Evolutionary conservation across 2,329 filamentous ascomycete species (phyloP).

Genomic region (Bipolaris zeicola): DNA sequence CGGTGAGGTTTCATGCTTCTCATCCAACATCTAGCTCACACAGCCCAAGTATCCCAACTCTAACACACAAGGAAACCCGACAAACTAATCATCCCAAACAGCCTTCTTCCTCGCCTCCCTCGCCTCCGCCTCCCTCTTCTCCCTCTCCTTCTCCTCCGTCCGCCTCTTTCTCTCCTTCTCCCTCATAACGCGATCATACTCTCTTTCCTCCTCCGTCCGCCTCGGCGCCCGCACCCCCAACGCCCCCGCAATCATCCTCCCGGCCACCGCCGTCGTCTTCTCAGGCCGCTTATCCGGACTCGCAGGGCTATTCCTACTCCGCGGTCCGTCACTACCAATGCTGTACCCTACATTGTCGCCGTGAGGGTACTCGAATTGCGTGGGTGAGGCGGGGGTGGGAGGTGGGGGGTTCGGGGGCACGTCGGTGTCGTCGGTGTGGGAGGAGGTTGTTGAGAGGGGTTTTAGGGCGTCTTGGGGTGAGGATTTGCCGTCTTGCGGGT

Average conservation of each 20-base stretch:
- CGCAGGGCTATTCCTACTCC: conserved; percentile 31
- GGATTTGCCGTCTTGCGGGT: neutral
- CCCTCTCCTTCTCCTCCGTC: conserved; percentile 72
- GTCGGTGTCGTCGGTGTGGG: conserved; percentile 2
- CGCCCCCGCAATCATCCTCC: conserved; percentile 86
- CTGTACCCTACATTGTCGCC: conserved; percentile 28
- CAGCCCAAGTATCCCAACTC: too few relatives aligned
- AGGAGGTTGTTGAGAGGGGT: conserved; percentile 22
- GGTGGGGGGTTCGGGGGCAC: conserved; percentile 38
- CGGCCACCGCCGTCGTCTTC: conserved; percentile 91
- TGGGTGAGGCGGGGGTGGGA: conserved; percentile 45
- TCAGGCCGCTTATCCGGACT: conserved; percentile 65
- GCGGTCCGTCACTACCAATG: conserved; percentile 10
- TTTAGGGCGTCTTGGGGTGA: conserved; percentile 21
- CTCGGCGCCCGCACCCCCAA: conserved; percentile 80
- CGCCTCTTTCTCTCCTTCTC: conserved; percentile 82
- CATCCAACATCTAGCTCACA: too few relatives aligned
- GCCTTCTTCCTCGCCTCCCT: conserved; percentile 76
- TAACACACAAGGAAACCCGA: too few relatives aligned
- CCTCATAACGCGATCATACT: conserved; percentile 80
- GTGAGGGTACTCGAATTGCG: conserved; percentile 39
- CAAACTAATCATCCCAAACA: conserved; percentile 73
- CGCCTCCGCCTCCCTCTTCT: conserved; percentile 66
- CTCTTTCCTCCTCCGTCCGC: conserved; percentile 84
- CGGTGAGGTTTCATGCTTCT: too few relatives aligned